Evolutionary conservation across 2,329 filamentous ascomycete genomes (phyloP).

Genomic region (Raffaelea deltoideospora): DNA sequence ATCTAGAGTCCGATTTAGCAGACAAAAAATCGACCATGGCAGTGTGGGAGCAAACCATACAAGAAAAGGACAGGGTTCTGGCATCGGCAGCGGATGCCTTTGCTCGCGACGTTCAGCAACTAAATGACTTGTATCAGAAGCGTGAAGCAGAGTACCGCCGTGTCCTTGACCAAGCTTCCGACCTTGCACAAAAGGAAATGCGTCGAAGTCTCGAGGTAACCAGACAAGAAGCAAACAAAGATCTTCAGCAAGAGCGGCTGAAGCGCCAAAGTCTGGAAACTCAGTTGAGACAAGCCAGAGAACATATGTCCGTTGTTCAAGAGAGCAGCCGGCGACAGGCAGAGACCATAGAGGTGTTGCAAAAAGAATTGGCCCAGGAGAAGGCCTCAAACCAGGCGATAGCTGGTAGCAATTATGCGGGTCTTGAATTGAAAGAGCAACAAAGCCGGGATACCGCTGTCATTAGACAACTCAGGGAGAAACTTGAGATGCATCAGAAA

Average conservation of each 20-base stretch:
- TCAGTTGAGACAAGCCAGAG: constrained; percentile 5
- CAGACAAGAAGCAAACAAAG: constrained; percentile 1
- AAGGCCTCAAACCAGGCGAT: too few relatives aligned
- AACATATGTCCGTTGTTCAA: constrained; percentile 3
- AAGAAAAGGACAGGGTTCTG: neutral
- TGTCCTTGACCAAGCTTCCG: constrained; percentile 1
- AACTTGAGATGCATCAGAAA: too few relatives aligned
- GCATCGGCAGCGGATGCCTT: constrained; percentile 1
- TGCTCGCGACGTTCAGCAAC: neutral
- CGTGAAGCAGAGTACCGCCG: constrained; percentile 6
- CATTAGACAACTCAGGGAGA: too few relatives aligned
- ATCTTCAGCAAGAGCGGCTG: constrained; percentile 6
- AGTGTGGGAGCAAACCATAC: constrained; percentile 4
- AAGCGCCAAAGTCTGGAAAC: constrained; percentile 7
- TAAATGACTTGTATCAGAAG: constrained; percentile 1
- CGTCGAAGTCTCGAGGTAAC: constrained; percentile 2
- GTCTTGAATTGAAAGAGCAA: too few relatives aligned
- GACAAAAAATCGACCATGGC: constrained; percentile 2
- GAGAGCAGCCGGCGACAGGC: constrained; percentile 2
- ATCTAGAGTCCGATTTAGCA: constrained; percentile 1
- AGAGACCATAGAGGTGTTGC: neutral
- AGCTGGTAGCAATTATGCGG: too few relatives aligned
- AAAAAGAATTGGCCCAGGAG: too few relatives aligned
- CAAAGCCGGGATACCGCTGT: too few relatives aligned
- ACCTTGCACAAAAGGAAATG: constrained; percentile 3